A percentile compares a stretch with the other conserved stretches of the same genome.
Conservation (phyloP, 169 alveolate species). For the Plasmodium cynomolgi region DNA sequence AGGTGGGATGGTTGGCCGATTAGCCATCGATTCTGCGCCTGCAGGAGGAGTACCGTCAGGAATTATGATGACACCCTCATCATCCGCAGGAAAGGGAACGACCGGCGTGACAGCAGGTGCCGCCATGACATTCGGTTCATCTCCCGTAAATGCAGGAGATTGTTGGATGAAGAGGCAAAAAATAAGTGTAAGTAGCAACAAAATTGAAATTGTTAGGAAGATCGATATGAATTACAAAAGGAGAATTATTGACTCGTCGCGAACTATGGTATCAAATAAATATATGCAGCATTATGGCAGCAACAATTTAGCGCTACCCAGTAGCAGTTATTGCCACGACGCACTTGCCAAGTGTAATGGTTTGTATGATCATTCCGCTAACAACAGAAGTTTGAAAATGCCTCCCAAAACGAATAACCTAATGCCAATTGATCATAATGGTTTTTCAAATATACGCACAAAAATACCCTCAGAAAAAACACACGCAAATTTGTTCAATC, state of each 20-base stretch:
- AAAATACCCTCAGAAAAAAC: not conserved
- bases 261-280: not conserved
- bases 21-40: not conserved
- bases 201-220: conserved; percentile 63
- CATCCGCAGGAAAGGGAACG: conserved; percentile 4
- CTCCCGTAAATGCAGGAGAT: not conserved
- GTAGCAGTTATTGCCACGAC: not conserved
- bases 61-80: not conserved
- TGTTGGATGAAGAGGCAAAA: conserved; percentile 18
- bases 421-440: conserved; percentile 17
- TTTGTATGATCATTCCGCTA: not conserved
- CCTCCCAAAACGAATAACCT: not conserved
- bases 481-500: not conserved
- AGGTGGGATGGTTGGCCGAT: not conserved
- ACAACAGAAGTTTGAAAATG: conserved; percentile 8
- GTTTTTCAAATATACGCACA: conserved; percentile 2
- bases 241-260: conserved; percentile 8
- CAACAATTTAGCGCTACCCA: not conserved
- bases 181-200: conserved; percentile 55
- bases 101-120: not conserved
- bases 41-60: not conserved
- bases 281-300: not conserved
- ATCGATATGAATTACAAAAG: conserved; percentile 16
- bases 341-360: not conserved
- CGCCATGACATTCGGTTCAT: not conserved